Base-by-base conservation (phyloP, 1,139 yeast genomes). In the Pichia cactophila region DNA sequence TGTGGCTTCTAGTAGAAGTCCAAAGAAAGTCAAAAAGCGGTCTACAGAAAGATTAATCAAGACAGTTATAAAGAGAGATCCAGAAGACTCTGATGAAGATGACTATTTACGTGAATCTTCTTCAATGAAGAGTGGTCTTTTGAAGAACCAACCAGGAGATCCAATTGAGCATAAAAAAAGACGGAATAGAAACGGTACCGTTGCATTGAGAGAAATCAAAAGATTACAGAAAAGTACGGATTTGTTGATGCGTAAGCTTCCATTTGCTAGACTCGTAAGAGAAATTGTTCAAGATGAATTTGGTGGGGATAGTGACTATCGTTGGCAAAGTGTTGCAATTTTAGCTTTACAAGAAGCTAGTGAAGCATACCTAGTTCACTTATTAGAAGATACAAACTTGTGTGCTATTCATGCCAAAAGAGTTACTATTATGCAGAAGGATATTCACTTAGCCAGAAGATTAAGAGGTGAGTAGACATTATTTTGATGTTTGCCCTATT, bases 331-430 rank as follows among this genome's bases (percentile, higher is more conserved):
- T 23, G 80, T 85, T 60, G 97, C 97, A 0, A 76, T 90, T 16
- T 63, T 86, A 61, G 97, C 97, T 2, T 69, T 90, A 37, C 97
- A 90, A 62, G 97, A 90, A 61, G 96, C 97, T 0, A 80, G 92
- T 41, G 97, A 89, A 64, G 95, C 96, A 3, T 90, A 83, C 60
- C 68, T 90, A 56, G 87, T 89, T 11, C 90, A 89, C 53, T 68
- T 90, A 48, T 75, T 90, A 56, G 97, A 90, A 63, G 97, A 90
- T 63, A 89, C 96, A 9, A 89, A 89, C 60, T 67, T 90, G 46
- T 79, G 96, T 69, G 97, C 97, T 5, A 73, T 88, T 36, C 97
- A 90, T 65, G 97, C 97, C 2, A 89, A 87, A 63, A 73, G 97
- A 56, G 96, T 90, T 23, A 90, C 97, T 0, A 86, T 90, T 29